phyloP scores from a whole-genome alignment of 1,284 basidiomycete species.

The Tilletiaria anomala region DNA sequence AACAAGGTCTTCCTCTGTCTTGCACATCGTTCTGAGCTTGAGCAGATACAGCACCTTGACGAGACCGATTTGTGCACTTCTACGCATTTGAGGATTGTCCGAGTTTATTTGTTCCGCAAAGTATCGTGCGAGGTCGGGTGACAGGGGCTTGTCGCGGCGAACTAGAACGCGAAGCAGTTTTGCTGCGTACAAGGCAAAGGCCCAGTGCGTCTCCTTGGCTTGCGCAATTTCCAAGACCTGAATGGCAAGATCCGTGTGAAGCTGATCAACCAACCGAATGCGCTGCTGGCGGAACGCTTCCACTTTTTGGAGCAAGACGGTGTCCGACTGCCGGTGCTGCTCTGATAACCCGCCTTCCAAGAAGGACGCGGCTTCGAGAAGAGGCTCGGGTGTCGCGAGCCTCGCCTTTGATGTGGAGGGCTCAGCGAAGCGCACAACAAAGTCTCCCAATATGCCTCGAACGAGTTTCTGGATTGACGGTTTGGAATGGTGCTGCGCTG shows the following conservation, averaged over 20 bases:
- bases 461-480: conserved; percentile 80
- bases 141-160: conserved; percentile 57
- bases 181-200: conserved; percentile 66
- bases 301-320: conserved; percentile 27
- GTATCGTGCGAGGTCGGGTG: conserved; percentile 50
- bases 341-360: too few species aligned
- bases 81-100: conserved; percentile 65
- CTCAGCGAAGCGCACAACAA: conserved; percentile 37
- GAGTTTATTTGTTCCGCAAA: conserved; percentile 44
- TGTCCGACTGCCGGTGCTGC: too few species aligned
- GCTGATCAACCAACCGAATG: too few species aligned
- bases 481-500: conserved; percentile 82
- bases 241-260: conserved; percentile 44
- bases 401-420: too few species aligned
- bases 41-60: conserved; percentile 60
- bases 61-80: conserved; percentile 60
- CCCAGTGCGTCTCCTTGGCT: conserved; percentile 68
- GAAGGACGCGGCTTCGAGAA: too few species aligned
- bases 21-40: conserved; percentile 69
- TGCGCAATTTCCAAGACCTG: conserved; percentile 56
- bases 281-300: too few species aligned
- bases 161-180: conserved; percentile 60
- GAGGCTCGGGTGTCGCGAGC: too few species aligned
- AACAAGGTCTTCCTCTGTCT: conserved; percentile 57
- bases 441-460: conserved; percentile 55